phyloP scores from a whole-genome alignment of 345 rosid genomes.

The Stellera chamaejasme region DNA sequence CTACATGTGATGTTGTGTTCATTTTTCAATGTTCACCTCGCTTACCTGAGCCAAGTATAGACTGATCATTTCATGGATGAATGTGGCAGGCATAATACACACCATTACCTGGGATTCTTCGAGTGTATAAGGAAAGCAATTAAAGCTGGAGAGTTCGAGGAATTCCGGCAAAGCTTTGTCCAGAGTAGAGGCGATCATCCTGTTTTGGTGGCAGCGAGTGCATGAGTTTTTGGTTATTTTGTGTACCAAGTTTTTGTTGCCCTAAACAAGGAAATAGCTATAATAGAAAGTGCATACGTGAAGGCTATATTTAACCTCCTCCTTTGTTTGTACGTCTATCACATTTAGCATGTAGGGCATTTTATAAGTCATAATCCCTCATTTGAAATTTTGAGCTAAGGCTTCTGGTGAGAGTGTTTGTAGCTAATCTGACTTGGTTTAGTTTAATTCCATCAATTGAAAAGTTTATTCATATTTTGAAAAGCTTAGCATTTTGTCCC shows the following conservation, averaged over 20 bases:
- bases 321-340: too few relatives aligned
- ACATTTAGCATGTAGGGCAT: too few relatives aligned
- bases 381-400: too few relatives aligned
- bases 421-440: too few relatives aligned
- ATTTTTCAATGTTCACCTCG: background rate
- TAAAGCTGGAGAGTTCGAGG: constrained; percentile 42
- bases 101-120: constrained; percentile 62
- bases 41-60: background rate
- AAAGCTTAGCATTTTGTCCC: too few relatives aligned
- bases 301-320: too few relatives aligned
- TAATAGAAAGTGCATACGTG: too few relatives aligned
- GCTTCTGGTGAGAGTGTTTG: too few relatives aligned
- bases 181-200: constrained; percentile 26
- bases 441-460: too few relatives aligned
- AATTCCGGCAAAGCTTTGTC: constrained; percentile 33
- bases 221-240: background rate
- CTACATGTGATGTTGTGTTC: background rate
- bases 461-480: too few relatives aligned
- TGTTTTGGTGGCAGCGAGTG: constrained; percentile 15
- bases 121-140: constrained; percentile 45
- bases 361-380: too few relatives aligned
- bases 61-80: background rate
- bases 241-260: background rate
- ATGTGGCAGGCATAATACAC: constrained; percentile 64
- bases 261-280: too few relatives aligned